These are phyloP conservation scores for Diaporthe longicolla DNA, from an alignment of 2,329 filamentous ascomycete genomes.

Conservation along the genomic window DNA sequence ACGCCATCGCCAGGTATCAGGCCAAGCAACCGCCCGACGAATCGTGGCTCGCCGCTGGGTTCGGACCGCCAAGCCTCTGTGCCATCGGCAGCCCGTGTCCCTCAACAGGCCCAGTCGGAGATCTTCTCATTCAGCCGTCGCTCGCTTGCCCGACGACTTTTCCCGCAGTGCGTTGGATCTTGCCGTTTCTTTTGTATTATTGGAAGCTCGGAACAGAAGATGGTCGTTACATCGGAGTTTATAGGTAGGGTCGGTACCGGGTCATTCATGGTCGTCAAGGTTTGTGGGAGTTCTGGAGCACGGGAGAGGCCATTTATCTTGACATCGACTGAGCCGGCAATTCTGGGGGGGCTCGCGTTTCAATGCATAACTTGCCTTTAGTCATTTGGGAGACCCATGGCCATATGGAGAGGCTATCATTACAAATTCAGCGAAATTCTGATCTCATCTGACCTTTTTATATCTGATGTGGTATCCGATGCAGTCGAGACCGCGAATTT, in stretches of 20 bases:
- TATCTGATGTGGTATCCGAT: background rate
- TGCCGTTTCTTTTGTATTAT: slow-evolving; percentile 5
- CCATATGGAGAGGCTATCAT: slow-evolving; percentile 13
- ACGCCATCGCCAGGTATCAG: background rate
- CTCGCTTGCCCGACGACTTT: background rate
- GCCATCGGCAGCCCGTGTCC: background rate
- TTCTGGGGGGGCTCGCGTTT: slow-evolving; percentile 19
- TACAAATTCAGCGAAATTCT: slow-evolving; percentile 13
- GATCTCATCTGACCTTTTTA: background rate
- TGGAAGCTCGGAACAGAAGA: slow-evolving; percentile 8
- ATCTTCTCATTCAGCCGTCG: slow-evolving; percentile 1
- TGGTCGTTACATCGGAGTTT: slow-evolving; percentile 28
- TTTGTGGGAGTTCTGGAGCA: slow-evolving; percentile 39
- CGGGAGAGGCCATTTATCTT: slow-evolving; percentile 17
- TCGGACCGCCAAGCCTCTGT: background rate
- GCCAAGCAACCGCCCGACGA: background rate
- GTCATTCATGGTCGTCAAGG: slow-evolving; percentile 21
- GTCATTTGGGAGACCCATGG: slow-evolving; percentile 4
- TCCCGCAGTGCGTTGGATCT: slow-evolving; percentile 22
- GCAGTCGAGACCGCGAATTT: too few species aligned
- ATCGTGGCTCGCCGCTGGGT: background rate
- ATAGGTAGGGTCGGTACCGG: background rate
- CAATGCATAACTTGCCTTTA: slow-evolving; percentile 18
- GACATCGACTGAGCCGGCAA: slow-evolving; percentile 14
- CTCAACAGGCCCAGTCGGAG: background rate